phyloP scores from a whole-genome alignment of 257 asterid species.

The Perilla frutescens region DNA sequence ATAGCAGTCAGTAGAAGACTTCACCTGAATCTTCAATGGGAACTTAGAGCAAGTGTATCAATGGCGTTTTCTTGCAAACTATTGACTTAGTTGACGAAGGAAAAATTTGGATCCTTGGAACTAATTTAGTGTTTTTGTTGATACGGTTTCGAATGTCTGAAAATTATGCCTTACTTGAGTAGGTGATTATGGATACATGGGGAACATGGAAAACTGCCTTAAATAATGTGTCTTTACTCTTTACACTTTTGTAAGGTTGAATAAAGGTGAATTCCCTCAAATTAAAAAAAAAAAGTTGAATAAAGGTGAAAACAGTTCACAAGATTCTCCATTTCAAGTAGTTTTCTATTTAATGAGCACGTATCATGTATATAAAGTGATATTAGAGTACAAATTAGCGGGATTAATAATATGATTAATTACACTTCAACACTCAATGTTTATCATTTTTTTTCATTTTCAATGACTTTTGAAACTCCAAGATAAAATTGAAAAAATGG shows the following conservation, averaged over 20 bases:
- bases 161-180: constrained; percentile 27
- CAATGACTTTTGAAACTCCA: no score
- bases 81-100: neutral
- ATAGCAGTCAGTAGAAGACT: constrained; percentile 1
- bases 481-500: no score
- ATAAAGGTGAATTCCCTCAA: neutral
- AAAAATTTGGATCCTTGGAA: no score
- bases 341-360: no score
- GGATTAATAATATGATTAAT: no score
- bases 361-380: neutral
- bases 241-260: neutral
- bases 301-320: neutral
- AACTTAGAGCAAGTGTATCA: neutral
- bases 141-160: neutral
- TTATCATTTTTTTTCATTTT: no score
- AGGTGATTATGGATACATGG: constrained; percentile 12
- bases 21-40: constrained; percentile 21
- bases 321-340: no score
- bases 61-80: no score
- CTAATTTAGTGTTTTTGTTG: neutral
- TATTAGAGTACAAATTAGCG: no score
- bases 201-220: neutral
- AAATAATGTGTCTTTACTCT: neutral
- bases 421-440: no score
- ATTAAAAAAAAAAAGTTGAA: neutral